A percentile compares a stretch with the other conserved stretches of the same genome.
Conservation (phyloP, 306 rosid genomes). For the Sophora flavescens region DNA sequence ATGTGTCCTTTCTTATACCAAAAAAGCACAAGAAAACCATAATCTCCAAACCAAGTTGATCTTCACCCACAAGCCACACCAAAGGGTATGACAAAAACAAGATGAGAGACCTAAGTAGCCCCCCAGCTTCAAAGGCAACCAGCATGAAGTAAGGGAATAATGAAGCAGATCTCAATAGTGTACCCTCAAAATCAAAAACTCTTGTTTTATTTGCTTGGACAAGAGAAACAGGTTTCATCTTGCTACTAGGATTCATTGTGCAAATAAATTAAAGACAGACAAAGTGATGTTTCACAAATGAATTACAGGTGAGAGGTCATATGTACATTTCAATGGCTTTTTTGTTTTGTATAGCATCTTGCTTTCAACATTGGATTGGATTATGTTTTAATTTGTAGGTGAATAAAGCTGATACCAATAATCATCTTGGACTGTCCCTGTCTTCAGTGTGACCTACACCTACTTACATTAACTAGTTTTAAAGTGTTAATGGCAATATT, state of each 20-base stretch:
- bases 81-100: constrained; percentile 67
- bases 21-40: constrained; percentile 72
- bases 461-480: neutral
- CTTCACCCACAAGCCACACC: constrained; percentile 61
- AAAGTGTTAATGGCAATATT: too few species aligned
- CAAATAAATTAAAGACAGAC: neutral
- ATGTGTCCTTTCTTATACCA: constrained; percentile 55
- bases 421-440: neutral
- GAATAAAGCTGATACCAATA: neutral
- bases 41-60: constrained; percentile 54
- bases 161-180: constrained; percentile 57
- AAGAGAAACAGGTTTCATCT: constrained; percentile 41
- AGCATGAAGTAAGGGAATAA: constrained; percentile 80
- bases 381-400: too few species aligned
- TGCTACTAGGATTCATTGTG: constrained; percentile 6
- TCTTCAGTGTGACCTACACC: neutral
- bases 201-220: constrained; percentile 40
- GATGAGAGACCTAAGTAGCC: constrained; percentile 58
- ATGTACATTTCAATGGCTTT: neutral
- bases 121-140: constrained; percentile 81
- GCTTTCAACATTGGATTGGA: neutral
- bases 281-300: constrained; percentile 4
- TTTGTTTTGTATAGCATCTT: neutral
- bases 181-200: constrained; percentile 64
- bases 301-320: too few species aligned